Conservation (phyloP, 2,329 filamentous ascomycete species). For the Alternaria hordeiaustralica region DNA sequence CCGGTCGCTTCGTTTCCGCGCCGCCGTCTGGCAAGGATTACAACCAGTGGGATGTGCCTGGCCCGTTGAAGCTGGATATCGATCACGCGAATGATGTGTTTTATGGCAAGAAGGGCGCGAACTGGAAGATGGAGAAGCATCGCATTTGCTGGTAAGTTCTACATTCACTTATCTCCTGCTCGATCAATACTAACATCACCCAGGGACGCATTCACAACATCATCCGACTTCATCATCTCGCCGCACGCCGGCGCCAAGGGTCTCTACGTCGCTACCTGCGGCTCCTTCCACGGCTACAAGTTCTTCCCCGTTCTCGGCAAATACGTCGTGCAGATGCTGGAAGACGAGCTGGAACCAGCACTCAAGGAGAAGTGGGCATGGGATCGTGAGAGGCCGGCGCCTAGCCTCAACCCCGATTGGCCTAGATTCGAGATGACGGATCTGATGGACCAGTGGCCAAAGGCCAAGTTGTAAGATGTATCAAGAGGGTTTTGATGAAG, state of each 20-base stretch:
- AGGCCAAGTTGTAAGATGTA: conserved; percentile 35
- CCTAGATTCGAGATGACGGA: conserved; percentile 65
- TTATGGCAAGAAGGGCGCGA: conserved; percentile 63
- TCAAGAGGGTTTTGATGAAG: background rate
- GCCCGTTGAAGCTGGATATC: conserved; percentile 64
- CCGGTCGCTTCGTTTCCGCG: conserved; percentile 62
- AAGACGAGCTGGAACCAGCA: conserved; percentile 48
- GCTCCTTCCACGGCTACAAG: conserved; percentile 68
- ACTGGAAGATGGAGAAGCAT: conserved; percentile 67
- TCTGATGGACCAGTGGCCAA: conserved; percentile 49
- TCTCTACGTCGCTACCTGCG: conserved; percentile 66
- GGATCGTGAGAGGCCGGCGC: conserved; percentile 64
- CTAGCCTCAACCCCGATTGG: conserved; percentile 60
- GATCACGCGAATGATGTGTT: conserved; percentile 63
- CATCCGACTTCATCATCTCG: conserved; percentile 63
- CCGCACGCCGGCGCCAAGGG: conserved; percentile 55
- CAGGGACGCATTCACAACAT: conserved; percentile 69
- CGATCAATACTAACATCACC: conserved; percentile 1
- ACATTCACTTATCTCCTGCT: background rate
- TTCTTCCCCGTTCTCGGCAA: conserved; percentile 65
- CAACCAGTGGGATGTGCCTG: conserved; percentile 67
- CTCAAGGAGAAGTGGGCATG: conserved; percentile 69
- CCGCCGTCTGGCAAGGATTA: conserved; percentile 65
- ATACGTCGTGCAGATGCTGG: conserved; percentile 59
- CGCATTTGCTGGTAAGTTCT: conserved; percentile 68